A percentile compares a stretch with the other conserved stretches of the same genome.
phyloP scores from a whole-genome alignment of 75 land plant species.

The Picea glauca region DNA sequence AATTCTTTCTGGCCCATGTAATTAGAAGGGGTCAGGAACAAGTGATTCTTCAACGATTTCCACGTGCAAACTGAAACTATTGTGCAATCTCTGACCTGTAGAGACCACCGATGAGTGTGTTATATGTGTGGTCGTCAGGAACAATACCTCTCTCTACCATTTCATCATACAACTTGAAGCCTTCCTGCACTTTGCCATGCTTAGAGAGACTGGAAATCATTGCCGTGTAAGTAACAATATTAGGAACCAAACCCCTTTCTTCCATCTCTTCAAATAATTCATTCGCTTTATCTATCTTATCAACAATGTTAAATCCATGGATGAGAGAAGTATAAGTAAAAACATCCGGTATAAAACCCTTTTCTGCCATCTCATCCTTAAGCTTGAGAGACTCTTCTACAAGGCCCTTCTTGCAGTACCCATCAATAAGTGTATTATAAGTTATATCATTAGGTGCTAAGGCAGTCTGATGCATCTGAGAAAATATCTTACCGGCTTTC shows the following conservation, averaged over 20 bases:
- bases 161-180: conserved; percentile 54
- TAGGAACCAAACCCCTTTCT: conserved; percentile 25
- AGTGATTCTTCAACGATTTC: too few relatives aligned
- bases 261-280: conserved; percentile 51
- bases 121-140: conserved; percentile 55
- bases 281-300: conserved; percentile 38
- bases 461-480: conserved; percentile 41
- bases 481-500: conserved; percentile 45
- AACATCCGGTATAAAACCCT: conserved; percentile 47
- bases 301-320: conserved; percentile 36
- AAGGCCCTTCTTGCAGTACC: conserved; percentile 46
- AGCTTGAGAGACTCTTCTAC: conserved; percentile 43
- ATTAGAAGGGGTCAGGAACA: too few relatives aligned
- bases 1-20: too few relatives aligned
- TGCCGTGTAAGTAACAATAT: conserved; percentile 36
- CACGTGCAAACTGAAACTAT: too few relatives aligned
- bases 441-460: conserved; percentile 43
- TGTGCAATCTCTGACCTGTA: too few relatives aligned
- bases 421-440: conserved; percentile 66
- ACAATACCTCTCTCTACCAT: conserved; percentile 47
- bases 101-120: conserved; percentile 43
- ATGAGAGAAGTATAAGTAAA: conserved; percentile 70
- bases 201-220: conserved; percentile 61
- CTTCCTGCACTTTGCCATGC: conserved; percentile 54
- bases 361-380: conserved; percentile 47